Percentiles rank a stretch among this genome's conserved stretches.
phyloP scores from a whole-genome alignment of 441 rosid species.

The Theobroma grandiflorum region DNA sequence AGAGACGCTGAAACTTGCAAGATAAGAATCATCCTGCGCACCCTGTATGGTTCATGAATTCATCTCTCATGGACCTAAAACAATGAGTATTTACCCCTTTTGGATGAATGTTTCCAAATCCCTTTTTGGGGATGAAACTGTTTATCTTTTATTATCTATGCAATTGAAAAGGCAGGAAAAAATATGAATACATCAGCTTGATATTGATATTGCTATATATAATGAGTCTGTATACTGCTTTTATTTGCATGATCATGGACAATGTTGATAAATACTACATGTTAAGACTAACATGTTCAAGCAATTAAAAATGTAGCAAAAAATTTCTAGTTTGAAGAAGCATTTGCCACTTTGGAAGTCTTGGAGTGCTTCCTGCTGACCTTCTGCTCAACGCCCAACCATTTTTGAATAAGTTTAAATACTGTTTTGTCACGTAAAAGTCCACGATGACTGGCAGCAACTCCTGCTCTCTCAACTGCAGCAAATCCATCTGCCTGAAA shows the following conservation, averaged over 20 bases:
- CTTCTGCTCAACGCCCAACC: constrained; percentile 71
- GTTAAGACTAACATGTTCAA: background rate
- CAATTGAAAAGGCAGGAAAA: background rate
- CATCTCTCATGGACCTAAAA: too few relatives aligned
- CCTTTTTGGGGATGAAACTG: background rate
- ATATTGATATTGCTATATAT: background rate
- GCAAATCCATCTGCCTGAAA: constrained; percentile 70
- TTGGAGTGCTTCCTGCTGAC: constrained; percentile 39
- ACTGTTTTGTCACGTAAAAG: constrained; percentile 59
- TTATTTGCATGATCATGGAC: constrained; percentile 10
- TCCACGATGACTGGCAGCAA: constrained; percentile 67
- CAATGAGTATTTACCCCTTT: too few relatives aligned
- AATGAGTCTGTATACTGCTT: background rate
- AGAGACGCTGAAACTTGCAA: too few relatives aligned
- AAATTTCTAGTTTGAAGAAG: constrained; percentile 10
- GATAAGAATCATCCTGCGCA: too few relatives aligned
- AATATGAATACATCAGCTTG: background rate
- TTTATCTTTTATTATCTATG: background rate
- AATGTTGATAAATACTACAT: too few relatives aligned
- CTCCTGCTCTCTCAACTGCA: constrained; percentile 70
- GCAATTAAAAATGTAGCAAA: background rate
- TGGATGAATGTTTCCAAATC: background rate
- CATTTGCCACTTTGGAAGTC: constrained; percentile 57
- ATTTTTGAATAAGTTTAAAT: constrained; percentile 58
- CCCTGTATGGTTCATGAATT: too few relatives aligned